Evolutionary conservation across 345 rosid genomes (phyloP).

Genomic region (Arabis hirsuta): DNA sequence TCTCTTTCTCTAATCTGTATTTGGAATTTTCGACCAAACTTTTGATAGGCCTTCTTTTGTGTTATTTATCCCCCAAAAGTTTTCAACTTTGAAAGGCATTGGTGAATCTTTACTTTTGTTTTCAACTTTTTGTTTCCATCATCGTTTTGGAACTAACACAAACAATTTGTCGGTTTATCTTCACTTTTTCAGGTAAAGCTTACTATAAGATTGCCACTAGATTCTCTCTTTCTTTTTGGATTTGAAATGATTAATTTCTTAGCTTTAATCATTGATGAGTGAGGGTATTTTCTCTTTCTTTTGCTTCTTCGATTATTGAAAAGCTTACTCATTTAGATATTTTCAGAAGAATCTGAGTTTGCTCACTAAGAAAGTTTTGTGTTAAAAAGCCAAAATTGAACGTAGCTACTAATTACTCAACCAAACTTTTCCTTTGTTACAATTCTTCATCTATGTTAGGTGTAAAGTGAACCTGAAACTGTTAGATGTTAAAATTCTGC

Average conservation of each 20-base stretch:
- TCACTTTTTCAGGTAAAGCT: conserved; percentile 36
- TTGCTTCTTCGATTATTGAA: conserved; percentile 31
- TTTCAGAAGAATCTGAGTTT: conserved; percentile 52
- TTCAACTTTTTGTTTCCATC: conserved; percentile 28
- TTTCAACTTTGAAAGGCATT: conserved; percentile 2
- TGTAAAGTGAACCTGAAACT: conserved; percentile 9
- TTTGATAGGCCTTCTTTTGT: neutral
- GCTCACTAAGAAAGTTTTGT: conserved; percentile 39
- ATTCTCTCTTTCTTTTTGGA: conserved; percentile 19
- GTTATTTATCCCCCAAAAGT: neutral
- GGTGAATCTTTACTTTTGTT: conserved; percentile 6
- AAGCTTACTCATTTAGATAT: conserved; percentile 24
- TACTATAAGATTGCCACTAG: conserved; percentile 21
- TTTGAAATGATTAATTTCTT: neutral
- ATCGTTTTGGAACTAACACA: conserved; percentile 11
- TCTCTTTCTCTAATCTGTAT: neutral
- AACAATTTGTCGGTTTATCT: conserved; percentile 24
- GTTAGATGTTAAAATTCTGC: conserved; percentile 21
- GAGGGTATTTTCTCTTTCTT: conserved; percentile 36
- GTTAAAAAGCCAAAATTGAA: neutral
- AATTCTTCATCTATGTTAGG: conserved; percentile 5
- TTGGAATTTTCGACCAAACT: neutral
- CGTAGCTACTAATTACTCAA: neutral
- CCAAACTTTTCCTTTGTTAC: conserved; percentile 13
- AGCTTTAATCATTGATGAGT: conserved; percentile 18